Base-by-base conservation (phyloP, 257 asterid species). In the Scutellaria minor region DNA sequence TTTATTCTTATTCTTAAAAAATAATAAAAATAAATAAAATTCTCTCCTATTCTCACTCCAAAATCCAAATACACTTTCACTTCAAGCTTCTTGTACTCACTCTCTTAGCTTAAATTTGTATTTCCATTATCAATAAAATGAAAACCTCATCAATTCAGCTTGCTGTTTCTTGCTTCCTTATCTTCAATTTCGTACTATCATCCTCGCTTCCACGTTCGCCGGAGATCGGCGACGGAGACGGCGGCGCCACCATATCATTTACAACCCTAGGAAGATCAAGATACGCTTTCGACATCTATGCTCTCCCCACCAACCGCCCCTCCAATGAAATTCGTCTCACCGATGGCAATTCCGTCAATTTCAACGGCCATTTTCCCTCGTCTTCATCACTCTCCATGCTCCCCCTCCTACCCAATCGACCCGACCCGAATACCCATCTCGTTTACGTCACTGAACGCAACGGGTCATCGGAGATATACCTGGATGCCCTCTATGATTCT, bases 401-500 rank as follows among this genome's bases (percentile, higher is more conserved):
- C 67, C 71, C 83, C 2, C 69, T 22, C 57, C 24, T 71, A 0
- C 77, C 83, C 47, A 55, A 75, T 37, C 58, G 24, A 2, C 10
- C 82, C 61, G 60, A 39, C 54, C 72, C 74, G 57, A 9, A 44
- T 0, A 37, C 82, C 54, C 84, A 81, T 45, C 63, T 93, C 56
- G 13, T 93, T n/a, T 93, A 93, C 80, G 86, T 93, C 31, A 80
- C 96, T 5, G 98, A 93, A 40, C 88, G 97, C 6, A 80, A 85
- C 81, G 98, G 97, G 47, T 81, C 92, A 0, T 79, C 90, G 15
- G 46, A 60, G 5, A 64, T 93, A 15, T 87, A 79, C 68, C 87
- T 90, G 41, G 97, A 93, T 54, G 74, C 86, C 0, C 66, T 93
- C 6, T 73, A 68, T 9, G 52, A 69, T 5, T 11, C 54, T 42